Base-by-base conservation (phyloP, 2,329 filamentous ascomycete species). In the Sporothrix variecibatus region DNA sequence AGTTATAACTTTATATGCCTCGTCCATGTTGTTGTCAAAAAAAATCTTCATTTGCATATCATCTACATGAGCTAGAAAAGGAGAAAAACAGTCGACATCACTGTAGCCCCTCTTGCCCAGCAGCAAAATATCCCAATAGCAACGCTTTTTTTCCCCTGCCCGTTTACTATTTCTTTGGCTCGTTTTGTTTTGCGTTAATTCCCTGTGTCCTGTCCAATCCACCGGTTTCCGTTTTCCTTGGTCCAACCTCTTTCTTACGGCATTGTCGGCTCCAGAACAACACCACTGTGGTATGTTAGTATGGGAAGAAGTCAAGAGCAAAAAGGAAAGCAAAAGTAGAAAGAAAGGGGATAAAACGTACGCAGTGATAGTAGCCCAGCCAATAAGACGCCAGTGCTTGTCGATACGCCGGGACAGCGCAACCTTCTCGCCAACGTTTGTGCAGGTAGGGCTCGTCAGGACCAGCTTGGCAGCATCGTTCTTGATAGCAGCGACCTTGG, bases 311-410 rank as follows among this genome's bases (percentile, higher is more conserved):
- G n/a, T n/a, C n/a, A n/a, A 17, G 1, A 17, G 38, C 15, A 1
- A 17, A 46, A 26, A 38, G 15, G 15, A 51, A 43, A n/a, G 43
- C 43, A 34, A 40, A 40, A 65, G 26, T 23, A 12, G 2, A 8
- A 12, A 3, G 31, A 43, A 12, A 15, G 17, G 49, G 34, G 71
- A n/a, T 28, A 26, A 34, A 34, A 86, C 87, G 86, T 85, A 89
- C 87, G 87, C 87, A 79, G 92, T 90, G 82, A 94, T 94, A 78
- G 93, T 94, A 75, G 93, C 93, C 94, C 94, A 97, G 79, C 94
- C 94, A 80, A 97, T 97, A 81, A 97, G 88, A 85, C 94, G 93
- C 95, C 95, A 98, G 85, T 98, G 95, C 90, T 98, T 98, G 85
- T 99, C 96, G 80, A 98, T 98, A 91, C 96, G 93, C 85, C 96